Percentiles rank a stretch among this genome's conserved stretches.
phyloP scores from a whole-genome alignment of 2,329 filamentous ascomycete genomes.

The Acephala macrosclerotiorum region DNA sequence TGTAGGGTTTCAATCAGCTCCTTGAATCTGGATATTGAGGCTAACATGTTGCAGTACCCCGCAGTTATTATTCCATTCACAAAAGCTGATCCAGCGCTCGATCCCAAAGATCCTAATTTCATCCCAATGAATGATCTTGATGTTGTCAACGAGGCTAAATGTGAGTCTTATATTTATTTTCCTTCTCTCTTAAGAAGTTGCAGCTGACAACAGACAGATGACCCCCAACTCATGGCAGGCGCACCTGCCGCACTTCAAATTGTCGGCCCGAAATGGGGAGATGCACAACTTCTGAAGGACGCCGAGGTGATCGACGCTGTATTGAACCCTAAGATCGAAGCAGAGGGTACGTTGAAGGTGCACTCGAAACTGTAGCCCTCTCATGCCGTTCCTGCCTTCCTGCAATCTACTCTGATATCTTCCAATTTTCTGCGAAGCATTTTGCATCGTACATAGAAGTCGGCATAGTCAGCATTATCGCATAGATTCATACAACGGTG shows the following conservation, averaged over 20 bases:
- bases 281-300: constrained; percentile 45
- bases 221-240: constrained; percentile 45
- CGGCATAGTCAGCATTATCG: neutral
- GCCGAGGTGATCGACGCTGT: constrained; percentile 42
- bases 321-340: constrained; percentile 30
- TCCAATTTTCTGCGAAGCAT: neutral
- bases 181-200: neutral
- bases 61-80: constrained; percentile 45
- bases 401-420: neutral
- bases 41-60: constrained; percentile 39
- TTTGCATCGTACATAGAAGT: neutral
- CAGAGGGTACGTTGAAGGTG: neutral
- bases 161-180: constrained; percentile 30
- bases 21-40: neutral
- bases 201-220: constrained; percentile 38
- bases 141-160: constrained; percentile 41
- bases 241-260: constrained; percentile 46
- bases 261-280: constrained; percentile 43
- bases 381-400: neutral
- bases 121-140: constrained; percentile 39
- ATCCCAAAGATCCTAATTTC: constrained; percentile 40
- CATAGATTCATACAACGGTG: neutral
- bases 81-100: constrained; percentile 41
- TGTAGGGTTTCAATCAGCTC: constrained; percentile 38
- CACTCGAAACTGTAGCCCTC: neutral